Base-by-base conservation (phyloP, 1,284 basidiomycete species). In the Sutorius eximius region DNA sequence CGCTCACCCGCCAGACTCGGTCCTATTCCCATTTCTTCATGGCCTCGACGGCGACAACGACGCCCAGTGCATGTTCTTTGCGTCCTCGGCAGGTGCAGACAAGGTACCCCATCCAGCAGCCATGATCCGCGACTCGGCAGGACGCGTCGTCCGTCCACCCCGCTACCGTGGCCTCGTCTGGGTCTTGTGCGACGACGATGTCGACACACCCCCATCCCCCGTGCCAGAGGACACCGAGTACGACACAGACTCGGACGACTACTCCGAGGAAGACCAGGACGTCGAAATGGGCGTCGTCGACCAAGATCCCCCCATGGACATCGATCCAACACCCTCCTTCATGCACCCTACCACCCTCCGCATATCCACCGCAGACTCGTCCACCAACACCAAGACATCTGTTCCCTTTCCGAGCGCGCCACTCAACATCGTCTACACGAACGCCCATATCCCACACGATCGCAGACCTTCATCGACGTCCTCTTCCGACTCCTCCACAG, bases 11-110 rank as follows among this genome's bases (percentile, higher is more conserved):
- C 86, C 87, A 1, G 91, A 93, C 75, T 75, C 78, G 45, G 79
- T 88, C 64, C 80, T 95, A 64, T 91, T 93, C 71, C 87, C 93
- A 29, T 91, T 95, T 77, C 72, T 91, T 50, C 86, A 93, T 69
- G 86, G 91, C 54, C 77, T 95, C 67, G 91, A 93, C 64, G 86
- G 89, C 61, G 79, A 86, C 58, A 90, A 91, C 67, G 72, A 81
- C 27, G 82, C 84, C 0, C 91, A 47, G 22, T 47, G 45, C 38
- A 47, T 79, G 32, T 93, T 93, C 77, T 93, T 93, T 67, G 78
- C 83, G 3, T 70, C 69, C 43, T 65, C 62, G 27, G 63, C 41
- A 16, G 55, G 58, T 9, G 59, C 51, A 15, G 62, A 57, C 49
- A 49, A 61, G 53, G 56, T 61, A 55, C 15, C 12, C 1, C 58